A percentile compares a stretch with the other conserved stretches of the same genome.
phyloP scores from a whole-genome alignment of 352 stramenopile genomes.

The Thraustotheca clavata region DNA sequence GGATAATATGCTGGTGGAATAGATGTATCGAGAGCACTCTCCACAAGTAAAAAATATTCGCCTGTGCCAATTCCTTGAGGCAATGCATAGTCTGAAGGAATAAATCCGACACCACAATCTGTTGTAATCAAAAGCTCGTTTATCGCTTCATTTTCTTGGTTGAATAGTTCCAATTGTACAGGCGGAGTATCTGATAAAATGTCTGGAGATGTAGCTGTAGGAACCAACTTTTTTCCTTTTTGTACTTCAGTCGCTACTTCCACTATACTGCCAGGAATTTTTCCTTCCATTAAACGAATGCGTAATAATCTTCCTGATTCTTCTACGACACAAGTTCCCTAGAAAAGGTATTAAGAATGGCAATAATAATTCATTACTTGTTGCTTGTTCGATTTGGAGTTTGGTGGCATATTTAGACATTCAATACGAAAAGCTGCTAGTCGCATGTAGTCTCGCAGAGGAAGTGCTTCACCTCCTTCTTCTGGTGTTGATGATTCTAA shows the following conservation, averaged over 20 bases:
- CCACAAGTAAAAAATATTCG: slow-evolving; percentile 16
- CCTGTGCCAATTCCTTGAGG: not conserved
- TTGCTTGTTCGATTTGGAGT: slow-evolving; percentile 6
- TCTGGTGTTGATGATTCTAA: not conserved
- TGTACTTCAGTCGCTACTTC: not conserved
- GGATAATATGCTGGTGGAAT: slow-evolving; percentile 11
- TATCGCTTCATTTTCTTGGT: not conserved
- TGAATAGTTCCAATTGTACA: not conserved
- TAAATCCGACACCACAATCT: not conserved
- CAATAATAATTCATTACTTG: slow-evolving; percentile 3
- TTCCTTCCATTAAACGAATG: slow-evolving; percentile 36
- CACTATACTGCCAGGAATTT: not conserved
- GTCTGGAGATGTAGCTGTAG: not conserved
- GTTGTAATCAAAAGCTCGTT: not conserved
- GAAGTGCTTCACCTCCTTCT: not conserved
- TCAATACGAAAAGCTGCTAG: not conserved
- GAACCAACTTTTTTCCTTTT: not conserved
- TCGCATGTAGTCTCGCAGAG: not conserved
- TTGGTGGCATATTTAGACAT: slow-evolving; percentile 17
- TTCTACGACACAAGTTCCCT: slow-evolving; percentile 22
- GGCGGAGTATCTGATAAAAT: not conserved
- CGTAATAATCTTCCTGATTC: slow-evolving; percentile 32
- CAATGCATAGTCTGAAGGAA: not conserved
- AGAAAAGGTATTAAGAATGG: not conserved
- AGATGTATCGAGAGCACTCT: slow-evolving; percentile 4